A percentile compares a stretch with the other conserved stretches of the same genome.
Conservation (phyloP, 2,329 filamentous ascomycete species). For the Raffaelea arxii region DNA sequence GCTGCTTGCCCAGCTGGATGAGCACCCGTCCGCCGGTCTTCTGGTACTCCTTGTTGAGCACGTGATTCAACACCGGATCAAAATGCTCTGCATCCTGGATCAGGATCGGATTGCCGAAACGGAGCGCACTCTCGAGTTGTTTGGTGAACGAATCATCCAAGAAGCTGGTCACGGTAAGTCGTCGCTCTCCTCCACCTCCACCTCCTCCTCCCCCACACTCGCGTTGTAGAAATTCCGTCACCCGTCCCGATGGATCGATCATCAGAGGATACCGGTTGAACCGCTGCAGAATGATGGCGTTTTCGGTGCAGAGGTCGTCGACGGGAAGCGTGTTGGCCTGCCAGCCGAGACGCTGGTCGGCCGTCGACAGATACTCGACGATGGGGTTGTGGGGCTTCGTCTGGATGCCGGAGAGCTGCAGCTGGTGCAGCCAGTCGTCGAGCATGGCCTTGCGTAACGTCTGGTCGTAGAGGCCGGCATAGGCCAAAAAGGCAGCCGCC, state of each 20-base stretch:
- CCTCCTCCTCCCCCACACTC: conserved; percentile 45
- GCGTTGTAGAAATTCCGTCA: conserved; percentile 89
- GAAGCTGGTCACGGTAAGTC: conserved; percentile 95
- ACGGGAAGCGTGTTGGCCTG: conserved; percentile 89
- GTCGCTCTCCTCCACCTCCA: conserved; percentile 56
- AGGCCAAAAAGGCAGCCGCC: conserved; percentile 94
- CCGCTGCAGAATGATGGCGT: conserved; percentile 91
- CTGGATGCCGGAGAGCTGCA: conserved; percentile 82
- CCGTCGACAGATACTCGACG: conserved; percentile 92
- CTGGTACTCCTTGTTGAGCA: conserved; percentile 99
- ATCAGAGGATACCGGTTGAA: conserved; percentile 98
- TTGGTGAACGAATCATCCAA: conserved; percentile 97
- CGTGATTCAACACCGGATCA: conserved; percentile 94
- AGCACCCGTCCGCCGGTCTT: conserved; percentile 95
- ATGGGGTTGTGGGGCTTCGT: conserved; percentile 92
- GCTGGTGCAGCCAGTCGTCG: conserved; percentile 93
- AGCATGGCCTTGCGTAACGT: conserved; percentile 96
- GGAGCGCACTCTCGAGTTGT: conserved; percentile 89
- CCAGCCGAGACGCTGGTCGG: conserved; percentile 90
- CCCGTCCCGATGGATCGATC: conserved; percentile 91
- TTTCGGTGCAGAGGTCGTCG: conserved; percentile 96
- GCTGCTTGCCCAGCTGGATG: conserved; percentile 95
- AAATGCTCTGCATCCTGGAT: conserved; percentile 97
- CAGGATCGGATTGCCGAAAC: conserved; percentile 96
- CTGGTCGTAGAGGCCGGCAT: conserved; percentile 94